phyloP scores from a whole-genome alignment of 306 rosid genomes.

The Potentilla sterilis region DNA sequence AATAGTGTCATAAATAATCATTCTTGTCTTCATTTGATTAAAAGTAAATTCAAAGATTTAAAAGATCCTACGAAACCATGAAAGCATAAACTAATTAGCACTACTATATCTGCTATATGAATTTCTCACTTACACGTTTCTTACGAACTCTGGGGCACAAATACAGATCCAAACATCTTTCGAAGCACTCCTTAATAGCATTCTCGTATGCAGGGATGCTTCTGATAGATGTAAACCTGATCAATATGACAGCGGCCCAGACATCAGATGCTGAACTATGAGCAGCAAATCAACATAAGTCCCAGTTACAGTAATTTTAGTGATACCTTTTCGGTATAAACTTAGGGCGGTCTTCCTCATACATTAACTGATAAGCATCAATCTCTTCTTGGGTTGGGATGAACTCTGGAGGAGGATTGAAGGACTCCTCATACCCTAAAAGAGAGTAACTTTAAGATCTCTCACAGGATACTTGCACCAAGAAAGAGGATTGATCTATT shows the following conservation, averaged over 20 bases:
- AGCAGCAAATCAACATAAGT: neutral
- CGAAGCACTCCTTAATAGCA: constrained; percentile 71
- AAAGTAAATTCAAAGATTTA: constrained; percentile 5
- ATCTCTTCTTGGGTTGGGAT: constrained; percentile 95
- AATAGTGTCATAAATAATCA: neutral
- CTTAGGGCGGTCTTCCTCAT: constrained; percentile 88
- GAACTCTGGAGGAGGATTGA: constrained; percentile 88
- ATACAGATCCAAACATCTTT: constrained; percentile 86
- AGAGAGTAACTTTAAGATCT: constrained; percentile 1
- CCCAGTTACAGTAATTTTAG: neutral
- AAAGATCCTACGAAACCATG: constrained; percentile 7
- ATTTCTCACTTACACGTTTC: constrained; percentile 69
- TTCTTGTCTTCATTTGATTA: neutral
- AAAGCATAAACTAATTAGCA: constrained; percentile 2
- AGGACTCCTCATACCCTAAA: constrained; percentile 89
- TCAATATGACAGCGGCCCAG: constrained; percentile 19
- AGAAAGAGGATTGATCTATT: constrained; percentile 2
- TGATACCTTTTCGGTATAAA: constrained; percentile 76
- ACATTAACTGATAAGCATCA: constrained; percentile 75
- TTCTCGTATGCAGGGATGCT: constrained; percentile 87
- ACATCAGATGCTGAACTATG: constrained; percentile 12
- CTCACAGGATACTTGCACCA: constrained; percentile 11
- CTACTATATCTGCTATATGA: constrained; percentile 6
- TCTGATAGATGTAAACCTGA: constrained; percentile 76
- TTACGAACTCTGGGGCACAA: constrained; percentile 87